phyloP scores from a whole-genome alignment of 371 early-diverging fungal genomes.

The Saksenaea oblongispora region DNA sequence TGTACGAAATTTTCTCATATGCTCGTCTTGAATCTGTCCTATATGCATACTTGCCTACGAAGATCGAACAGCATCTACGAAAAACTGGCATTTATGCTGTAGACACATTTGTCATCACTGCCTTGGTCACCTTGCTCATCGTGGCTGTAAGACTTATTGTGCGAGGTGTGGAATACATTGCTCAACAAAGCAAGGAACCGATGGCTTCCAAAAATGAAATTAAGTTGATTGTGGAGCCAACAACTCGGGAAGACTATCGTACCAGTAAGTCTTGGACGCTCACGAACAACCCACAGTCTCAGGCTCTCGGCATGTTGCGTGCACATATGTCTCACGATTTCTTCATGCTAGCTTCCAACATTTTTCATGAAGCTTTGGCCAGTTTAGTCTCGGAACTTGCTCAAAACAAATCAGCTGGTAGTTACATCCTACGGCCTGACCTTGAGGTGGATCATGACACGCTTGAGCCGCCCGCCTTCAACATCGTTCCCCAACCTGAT shows the following conservation, averaged over 20 bases:
- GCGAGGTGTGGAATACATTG: background rate
- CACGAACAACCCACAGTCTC: conserved; percentile 5
- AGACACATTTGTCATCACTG: conserved; percentile 34
- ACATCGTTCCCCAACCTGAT: conserved; percentile 33
- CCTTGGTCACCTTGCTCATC: conserved; percentile 27
- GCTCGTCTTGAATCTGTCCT: conserved; percentile 31
- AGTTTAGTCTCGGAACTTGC: conserved; percentile 26
- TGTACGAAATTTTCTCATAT: conserved; percentile 24
- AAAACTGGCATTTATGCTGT: conserved; percentile 37
- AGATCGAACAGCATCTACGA: conserved; percentile 21
- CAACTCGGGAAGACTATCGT: conserved; percentile 22
- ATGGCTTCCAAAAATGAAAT: conserved; percentile 6
- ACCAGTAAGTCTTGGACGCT: conserved; percentile 12
- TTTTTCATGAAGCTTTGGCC: conserved; percentile 31
- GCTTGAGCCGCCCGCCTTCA: conserved; percentile 31
- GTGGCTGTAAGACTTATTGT: conserved; percentile 21
- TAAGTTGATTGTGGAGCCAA: conserved; percentile 22
- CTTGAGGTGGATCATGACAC: conserved; percentile 22
- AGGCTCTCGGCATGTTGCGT: conserved; percentile 6
- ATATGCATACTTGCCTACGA: conserved; percentile 30
- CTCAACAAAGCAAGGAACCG: background rate
- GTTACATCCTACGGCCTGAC: conserved; percentile 24
- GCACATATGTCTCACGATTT: conserved; percentile 10
- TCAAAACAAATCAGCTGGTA: conserved; percentile 18
- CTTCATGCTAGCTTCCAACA: conserved; percentile 22